phyloP scores from a whole-genome alignment of 169 alveolate genomes.

The Perkinsus marinus region DNA sequence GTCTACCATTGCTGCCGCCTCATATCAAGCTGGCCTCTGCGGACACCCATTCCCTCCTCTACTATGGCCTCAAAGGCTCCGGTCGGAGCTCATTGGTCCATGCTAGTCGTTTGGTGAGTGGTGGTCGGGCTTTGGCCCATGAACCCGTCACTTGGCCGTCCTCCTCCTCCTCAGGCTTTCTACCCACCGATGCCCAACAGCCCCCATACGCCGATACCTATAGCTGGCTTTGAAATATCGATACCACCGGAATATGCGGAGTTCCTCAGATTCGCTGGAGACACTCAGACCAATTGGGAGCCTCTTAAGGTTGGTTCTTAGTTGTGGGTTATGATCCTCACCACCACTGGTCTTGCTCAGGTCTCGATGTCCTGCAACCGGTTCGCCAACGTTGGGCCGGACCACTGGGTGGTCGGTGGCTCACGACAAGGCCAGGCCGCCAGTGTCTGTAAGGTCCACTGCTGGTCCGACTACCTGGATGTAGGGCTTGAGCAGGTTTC shows the following conservation, averaged over 20 bases:
- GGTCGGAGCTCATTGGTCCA: neutral
- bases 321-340: neutral
- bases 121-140: no score
- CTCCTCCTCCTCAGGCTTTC: neutral
- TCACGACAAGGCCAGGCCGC: neutral
- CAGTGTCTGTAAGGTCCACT: neutral
- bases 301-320: neutral
- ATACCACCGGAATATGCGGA: neutral
- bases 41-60: neutral
- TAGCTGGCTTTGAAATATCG: neutral
- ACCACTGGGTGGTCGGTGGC: neutral
- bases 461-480: no score
- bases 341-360: neutral
- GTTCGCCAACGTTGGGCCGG: neutral
- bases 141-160: no score
- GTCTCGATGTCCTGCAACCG: neutral
- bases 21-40: neutral
- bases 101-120: neutral
- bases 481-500: neutral
- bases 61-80: neutral
- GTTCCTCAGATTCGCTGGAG: neutral
- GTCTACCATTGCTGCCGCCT: neutral
- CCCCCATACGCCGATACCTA: neutral
- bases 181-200: neutral
- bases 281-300: neutral